A percentile compares a stretch with the other conserved stretches of the same genome.
Evolutionary conservation across 169 alveolate genomes (phyloP).

Genomic region (Plasmodium berghei): DNA sequence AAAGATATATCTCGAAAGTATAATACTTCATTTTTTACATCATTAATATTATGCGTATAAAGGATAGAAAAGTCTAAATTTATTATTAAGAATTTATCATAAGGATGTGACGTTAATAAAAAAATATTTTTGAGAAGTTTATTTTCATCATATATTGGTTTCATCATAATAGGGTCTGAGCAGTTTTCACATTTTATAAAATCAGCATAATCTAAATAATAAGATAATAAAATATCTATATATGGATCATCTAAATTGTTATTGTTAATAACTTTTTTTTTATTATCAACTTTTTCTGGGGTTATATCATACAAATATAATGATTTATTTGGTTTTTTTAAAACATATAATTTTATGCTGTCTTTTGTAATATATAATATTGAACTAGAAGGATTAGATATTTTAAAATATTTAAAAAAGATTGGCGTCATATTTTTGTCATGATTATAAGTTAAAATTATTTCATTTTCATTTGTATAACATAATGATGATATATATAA

Average conservation of each 20-base stretch:
- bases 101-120: conserved; percentile 48
- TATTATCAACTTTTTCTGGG: conserved; percentile 47
- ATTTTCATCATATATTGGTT: conserved; percentile 73
- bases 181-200: conserved; percentile 48
- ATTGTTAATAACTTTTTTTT: neutral
- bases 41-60: conserved; percentile 26
- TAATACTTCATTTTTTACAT: conserved; percentile 20
- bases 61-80: conserved; percentile 12
- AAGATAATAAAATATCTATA: conserved; percentile 20
- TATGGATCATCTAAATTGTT: conserved; percentile 16
- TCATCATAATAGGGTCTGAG: conserved; percentile 62
- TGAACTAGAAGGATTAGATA: conserved; percentile 42
- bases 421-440: conserved; percentile 64
- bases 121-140: conserved; percentile 26
- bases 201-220: conserved; percentile 45
- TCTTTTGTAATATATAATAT: conserved; percentile 17
- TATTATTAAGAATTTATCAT: conserved; percentile 26
- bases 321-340: conserved; percentile 31
- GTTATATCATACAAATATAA: conserved; percentile 62
- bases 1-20: conserved; percentile 5
- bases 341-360: conserved; percentile 40
- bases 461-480: conserved; percentile 49
- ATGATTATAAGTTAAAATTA: conserved; percentile 27
- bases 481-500: conserved; percentile 35
- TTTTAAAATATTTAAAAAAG: conserved; percentile 32